Conservation (phyloP, 2,329 filamentous ascomycete species). For the Phialophora macrospora region DNA sequence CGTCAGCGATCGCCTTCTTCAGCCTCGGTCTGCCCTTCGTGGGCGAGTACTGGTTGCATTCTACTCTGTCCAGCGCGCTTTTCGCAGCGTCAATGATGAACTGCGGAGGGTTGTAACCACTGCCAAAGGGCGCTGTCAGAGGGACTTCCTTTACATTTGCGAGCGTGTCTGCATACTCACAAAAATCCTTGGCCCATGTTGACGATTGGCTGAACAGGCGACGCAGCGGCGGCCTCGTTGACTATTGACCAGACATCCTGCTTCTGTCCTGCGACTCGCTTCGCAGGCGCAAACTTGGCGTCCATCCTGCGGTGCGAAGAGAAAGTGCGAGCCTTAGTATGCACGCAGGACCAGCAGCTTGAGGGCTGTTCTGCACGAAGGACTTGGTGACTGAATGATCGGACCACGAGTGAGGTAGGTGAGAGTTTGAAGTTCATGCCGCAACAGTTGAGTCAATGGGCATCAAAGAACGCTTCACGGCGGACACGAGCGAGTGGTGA, state of each 20-base stretch:
- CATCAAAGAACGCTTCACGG: background rate
- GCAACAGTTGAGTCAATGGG: background rate
- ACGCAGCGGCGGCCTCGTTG: conserved; percentile 69
- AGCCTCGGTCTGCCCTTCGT: conserved; percentile 85
- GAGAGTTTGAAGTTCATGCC: conserved; percentile 27
- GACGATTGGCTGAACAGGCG: conserved; percentile 65
- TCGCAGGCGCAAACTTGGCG: conserved; percentile 51
- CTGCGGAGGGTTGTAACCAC: conserved; percentile 87
- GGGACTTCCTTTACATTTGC: background rate
- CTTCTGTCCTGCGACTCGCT: conserved; percentile 55
- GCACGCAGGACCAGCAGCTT: background rate
- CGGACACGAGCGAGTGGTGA: background rate
- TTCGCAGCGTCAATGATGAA: conserved; percentile 94
- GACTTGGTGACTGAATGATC: conserved; percentile 24
- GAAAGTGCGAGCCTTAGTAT: conserved; percentile 22
- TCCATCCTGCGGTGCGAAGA: conserved; percentile 28
- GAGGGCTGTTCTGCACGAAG: conserved; percentile 12
- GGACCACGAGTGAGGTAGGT: conserved; percentile 19
- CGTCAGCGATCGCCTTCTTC: conserved; percentile 89
- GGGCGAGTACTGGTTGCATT: conserved; percentile 98
- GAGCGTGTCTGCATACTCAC: conserved; percentile 45
- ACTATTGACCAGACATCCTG: conserved; percentile 66
- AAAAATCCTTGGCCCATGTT: conserved; percentile 71
- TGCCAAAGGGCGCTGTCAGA: conserved; percentile 34
- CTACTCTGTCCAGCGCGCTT: conserved; percentile 82